phyloP scores from a whole-genome alignment of 129 eudicot genomes.

The Logfia minima region DNA sequence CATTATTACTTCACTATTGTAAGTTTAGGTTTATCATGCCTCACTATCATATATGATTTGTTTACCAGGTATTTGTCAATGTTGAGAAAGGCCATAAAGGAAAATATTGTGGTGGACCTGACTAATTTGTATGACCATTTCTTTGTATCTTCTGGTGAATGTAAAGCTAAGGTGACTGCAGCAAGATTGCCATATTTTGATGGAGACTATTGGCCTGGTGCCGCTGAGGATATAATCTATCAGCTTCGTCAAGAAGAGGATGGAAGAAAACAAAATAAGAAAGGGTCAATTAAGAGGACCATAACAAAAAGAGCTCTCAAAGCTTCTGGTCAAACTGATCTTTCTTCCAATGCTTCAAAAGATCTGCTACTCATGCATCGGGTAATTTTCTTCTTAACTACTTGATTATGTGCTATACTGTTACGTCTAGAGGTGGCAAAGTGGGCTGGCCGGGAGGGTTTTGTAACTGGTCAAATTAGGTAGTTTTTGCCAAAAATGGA shows the following conservation, averaged over 20 bases:
- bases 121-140: constrained; percentile 92
- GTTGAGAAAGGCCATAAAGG: constrained; percentile 85
- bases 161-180: constrained; percentile 96
- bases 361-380: constrained; percentile 89
- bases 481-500: background rate
- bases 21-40: background rate
- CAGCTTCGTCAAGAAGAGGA: constrained; percentile 89
- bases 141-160: constrained; percentile 74
- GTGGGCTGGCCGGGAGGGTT: background rate
- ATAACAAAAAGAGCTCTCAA: constrained; percentile 78
- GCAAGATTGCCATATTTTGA: constrained; percentile 93
- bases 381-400: constrained; percentile 39
- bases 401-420: background rate
- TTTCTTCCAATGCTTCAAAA: constrained; percentile 90
- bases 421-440: background rate
- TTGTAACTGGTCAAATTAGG: background rate
- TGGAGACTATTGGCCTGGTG: constrained; percentile 99
- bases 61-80: constrained; percentile 79
- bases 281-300: constrained; percentile 68
- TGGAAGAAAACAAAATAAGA: constrained; percentile 71
- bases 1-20: background rate
- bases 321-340: constrained; percentile 90
- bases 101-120: constrained; percentile 77
- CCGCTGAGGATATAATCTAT: constrained; percentile 91
- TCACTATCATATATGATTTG: constrained; percentile 8